A percentile compares a stretch with the other conserved stretches of the same genome.
These are phyloP conservation scores for Luffa acutangula DNA, from an alignment of 306 rosid species.

Conservation along the genomic window DNA sequence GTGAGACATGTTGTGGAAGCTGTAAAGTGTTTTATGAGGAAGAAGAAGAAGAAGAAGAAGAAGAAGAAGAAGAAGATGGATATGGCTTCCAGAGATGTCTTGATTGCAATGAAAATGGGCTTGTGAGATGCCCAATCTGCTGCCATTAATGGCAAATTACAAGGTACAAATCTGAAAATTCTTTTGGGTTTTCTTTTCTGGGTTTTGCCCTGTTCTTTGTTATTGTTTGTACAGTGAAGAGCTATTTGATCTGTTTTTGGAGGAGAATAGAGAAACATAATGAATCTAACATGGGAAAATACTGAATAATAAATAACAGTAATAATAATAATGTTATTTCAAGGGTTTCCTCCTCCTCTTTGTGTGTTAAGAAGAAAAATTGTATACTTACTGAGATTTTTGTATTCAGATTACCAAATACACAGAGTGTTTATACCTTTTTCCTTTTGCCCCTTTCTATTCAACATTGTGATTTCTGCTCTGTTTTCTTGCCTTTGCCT, in stretches of 20 bases:
- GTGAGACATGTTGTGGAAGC: slow-evolving; percentile 86
- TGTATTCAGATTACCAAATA: slow-evolving; percentile 11
- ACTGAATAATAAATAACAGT: background rate
- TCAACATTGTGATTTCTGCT: background rate
- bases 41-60: slow-evolving; percentile 21
- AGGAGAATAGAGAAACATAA: slow-evolving; percentile 4
- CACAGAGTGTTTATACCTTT: background rate
- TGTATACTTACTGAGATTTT: slow-evolving; percentile 11
- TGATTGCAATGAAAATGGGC: slow-evolving; percentile 88
- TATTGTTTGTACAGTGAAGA: slow-evolving; percentile 43
- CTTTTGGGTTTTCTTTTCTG: background rate
- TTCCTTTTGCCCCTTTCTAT: background rate
- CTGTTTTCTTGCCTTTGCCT: background rate
- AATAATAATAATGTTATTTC: background rate
- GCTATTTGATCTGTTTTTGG: slow-evolving; percentile 14
- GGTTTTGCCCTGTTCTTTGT: slow-evolving; percentile 11
- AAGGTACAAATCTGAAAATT: slow-evolving; percentile 24
- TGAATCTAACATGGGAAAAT: background rate
- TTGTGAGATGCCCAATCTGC: slow-evolving; percentile 66
- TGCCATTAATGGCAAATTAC: slow-evolving; percentile 28
- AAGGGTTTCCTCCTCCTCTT: background rate
- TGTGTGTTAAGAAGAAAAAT: background rate
- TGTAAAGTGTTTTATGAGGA: slow-evolving; percentile 75
- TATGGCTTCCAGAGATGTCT: slow-evolving; percentile 73
- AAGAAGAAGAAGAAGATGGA: slow-evolving; percentile 21